Base-by-base conservation (phyloP, 2,329 filamentous ascomycete species). In the Aspergillus bombycis region DNA sequence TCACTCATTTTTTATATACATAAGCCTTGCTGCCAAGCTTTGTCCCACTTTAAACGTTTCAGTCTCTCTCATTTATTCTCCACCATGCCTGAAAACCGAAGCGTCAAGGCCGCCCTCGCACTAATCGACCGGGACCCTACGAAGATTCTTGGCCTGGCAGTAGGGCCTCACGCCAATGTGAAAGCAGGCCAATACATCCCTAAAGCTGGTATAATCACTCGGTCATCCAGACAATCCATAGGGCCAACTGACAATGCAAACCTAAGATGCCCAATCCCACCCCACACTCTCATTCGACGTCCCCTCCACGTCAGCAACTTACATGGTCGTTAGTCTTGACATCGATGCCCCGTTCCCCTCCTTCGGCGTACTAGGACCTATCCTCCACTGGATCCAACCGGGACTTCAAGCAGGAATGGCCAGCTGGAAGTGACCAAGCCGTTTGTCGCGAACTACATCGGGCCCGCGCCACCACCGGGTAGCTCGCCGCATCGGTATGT, bases 401-500 rank as follows among this genome's bases (percentile, higher is more conserved):
- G 71, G 68, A 19, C 64, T 73, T 3, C 36, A 54, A 28, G 52
- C 30, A 34, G 19, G 0, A 19, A 54, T 12, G 11, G 52, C 30
- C 19, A 23, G 21, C 19, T 54, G 4, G 30, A 36, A 16, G n/a
- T 36, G 6, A 62, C 62, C 16, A 58, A 59, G 6, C 73, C 71
- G 9, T 74, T 72, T 41, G 61, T 76, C 12, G 71, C 71, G 1
- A 70, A 75, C 57, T 85, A 82, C 66, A 77, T 82, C 56, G 79
- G 76, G 0, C 83, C 84, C 2, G 77, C 75, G 4, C 83, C 83
- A n/a, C 83, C 83, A 14, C 79, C 79, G 0, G 67, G 73, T 8
- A 82, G 80, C 61, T 66, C 74, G 9, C 81, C 83, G 11, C 83
- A 85, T 71, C 80, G 83, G 0, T 85, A 85, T 67, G 61, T 78